A percentile compares a stretch with the other conserved stretches of the same genome.
Conservation (phyloP, 345 rosid species). For the Euphorbia tirucalli region DNA sequence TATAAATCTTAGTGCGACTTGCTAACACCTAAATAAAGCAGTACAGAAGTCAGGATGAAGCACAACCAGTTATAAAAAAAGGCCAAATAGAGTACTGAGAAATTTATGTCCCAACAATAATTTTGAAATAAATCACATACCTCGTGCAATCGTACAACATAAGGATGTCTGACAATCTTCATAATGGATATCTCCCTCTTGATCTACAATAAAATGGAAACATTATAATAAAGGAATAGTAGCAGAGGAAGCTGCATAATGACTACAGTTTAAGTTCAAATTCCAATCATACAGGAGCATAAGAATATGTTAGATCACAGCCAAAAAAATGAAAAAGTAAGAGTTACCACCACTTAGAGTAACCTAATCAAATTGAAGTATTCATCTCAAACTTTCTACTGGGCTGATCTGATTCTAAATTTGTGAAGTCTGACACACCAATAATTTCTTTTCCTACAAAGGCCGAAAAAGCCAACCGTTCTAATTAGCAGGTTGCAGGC, state of each 20-base stretch:
- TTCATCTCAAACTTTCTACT: background rate
- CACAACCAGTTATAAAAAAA: slow-evolving; percentile 1
- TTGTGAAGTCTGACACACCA: background rate
- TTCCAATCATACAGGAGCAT: background rate
- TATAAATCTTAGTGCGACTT: slow-evolving; percentile 87
- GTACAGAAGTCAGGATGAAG: slow-evolving; percentile 13
- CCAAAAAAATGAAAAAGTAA: background rate
- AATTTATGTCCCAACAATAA: background rate
- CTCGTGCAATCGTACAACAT: slow-evolving; percentile 88
- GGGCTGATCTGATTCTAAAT: background rate
- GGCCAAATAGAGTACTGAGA: background rate
- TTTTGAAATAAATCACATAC: slow-evolving; percentile 30
- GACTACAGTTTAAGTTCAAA: background rate
- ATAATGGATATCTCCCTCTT: slow-evolving; percentile 96
- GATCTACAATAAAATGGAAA: slow-evolving; percentile 47
- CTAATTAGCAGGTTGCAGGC: background rate
- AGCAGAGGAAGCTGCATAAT: background rate
- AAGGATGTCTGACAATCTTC: slow-evolving; percentile 98
- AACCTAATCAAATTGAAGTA: background rate
- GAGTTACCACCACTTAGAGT: background rate
- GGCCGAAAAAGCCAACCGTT: background rate
- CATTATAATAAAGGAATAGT: background rate
- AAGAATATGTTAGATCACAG: background rate
- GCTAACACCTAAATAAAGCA: slow-evolving; percentile 63
- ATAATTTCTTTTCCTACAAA: background rate